Evolutionary conservation across 192 early-diverging fungal genomes (phyloP), one percentile per base, ranked within the genome.

Genomic region (Entophlyctis luteolus): DNA sequence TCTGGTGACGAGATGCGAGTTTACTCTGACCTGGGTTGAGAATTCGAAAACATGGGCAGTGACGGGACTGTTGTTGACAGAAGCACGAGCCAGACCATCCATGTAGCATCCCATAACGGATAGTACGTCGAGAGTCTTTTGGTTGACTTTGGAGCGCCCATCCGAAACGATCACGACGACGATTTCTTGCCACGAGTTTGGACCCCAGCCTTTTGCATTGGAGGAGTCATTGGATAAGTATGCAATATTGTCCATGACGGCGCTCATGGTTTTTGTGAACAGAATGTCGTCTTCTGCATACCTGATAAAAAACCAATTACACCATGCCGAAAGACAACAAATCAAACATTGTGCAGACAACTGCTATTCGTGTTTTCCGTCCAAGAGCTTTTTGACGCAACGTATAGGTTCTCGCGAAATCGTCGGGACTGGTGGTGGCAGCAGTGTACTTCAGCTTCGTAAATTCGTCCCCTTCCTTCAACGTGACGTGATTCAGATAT

Each of bases 71-170:
- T 69, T 72, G 59, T 80, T 75, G 46, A 84, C 77, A 16, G 74
- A 72, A 1, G 68, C 65, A 35, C 73, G 73, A 34, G 74, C 70
- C 8, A 85, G 70, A 14, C 72, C 75, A 42, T 84, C 73, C 59
- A 80, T 79, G 48, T 84, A 90, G 22, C 79, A 73, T 28, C 88
- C 88, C 86, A 90, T 80, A 23, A 85, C 72, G 2, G 77, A 82
- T n/a, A 90, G 75, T 18, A 86, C 77, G 39, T 88, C 84, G 54
- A 92, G 82, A 10, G 88, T 87, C 57, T 87, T 87, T 39, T 82
- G 82, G 68, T 91, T 81, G 65, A 91, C 84, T 74, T 93, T 93
- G 36, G 75, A 79, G 50, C 92, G 87, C 47, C 94, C 94, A 63
- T 92, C 91, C 5, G 90, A 84, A 5, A 92, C 89, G 59, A 90